phyloP scores from a whole-genome alignment of 1,139 yeast genomes.

The Debaryomyces udenii region DNA sequence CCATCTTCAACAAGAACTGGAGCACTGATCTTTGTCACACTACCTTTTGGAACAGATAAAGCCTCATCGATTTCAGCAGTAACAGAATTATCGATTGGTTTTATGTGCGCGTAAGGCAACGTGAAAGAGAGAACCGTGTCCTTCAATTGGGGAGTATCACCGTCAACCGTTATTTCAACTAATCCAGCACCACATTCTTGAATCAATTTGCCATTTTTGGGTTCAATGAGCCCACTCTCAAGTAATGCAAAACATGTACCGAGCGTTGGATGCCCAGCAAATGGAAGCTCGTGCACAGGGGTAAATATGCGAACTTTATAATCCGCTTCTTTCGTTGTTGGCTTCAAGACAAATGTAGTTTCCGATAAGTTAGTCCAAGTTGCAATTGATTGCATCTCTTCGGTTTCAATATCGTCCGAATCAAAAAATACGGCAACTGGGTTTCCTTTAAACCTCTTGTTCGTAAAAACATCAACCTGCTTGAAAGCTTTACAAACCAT shows the following conservation, averaged over 20 bases:
- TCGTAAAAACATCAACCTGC: slow-evolving; percentile 57
- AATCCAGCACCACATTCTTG: slow-evolving; percentile 52
- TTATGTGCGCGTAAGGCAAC: slow-evolving; percentile 27
- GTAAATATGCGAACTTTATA: slow-evolving; percentile 54
- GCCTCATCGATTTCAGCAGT: slow-evolving; percentile 21
- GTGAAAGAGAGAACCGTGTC: slow-evolving; percentile 20
- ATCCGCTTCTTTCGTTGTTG: slow-evolving; percentile 38
- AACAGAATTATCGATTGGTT: slow-evolving; percentile 21
- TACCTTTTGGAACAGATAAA: slow-evolving; percentile 18
- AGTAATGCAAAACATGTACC: slow-evolving; percentile 51
- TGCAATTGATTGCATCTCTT: slow-evolving; percentile 50
- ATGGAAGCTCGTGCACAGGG: slow-evolving; percentile 49
- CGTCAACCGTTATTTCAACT: slow-evolving; percentile 30
- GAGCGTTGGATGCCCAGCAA: slow-evolving; percentile 65
- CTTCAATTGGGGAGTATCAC: slow-evolving; percentile 14
- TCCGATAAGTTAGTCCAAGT: slow-evolving; percentile 62
- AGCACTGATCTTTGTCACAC: slow-evolving; percentile 14
- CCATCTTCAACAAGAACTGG: slow-evolving; percentile 38
- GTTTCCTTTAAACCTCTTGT: slow-evolving; percentile 47
- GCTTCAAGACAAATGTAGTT: slow-evolving; percentile 50
- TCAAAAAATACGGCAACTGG: slow-evolving; percentile 57
- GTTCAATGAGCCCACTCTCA: slow-evolving; percentile 30
- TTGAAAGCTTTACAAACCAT: slow-evolving; percentile 27
- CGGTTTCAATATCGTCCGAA: slow-evolving; percentile 32
- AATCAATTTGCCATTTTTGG: slow-evolving; percentile 28